Conservation (phyloP, 176 grass and related monocot genomes). For the Oropetium thomaeum region DNA sequence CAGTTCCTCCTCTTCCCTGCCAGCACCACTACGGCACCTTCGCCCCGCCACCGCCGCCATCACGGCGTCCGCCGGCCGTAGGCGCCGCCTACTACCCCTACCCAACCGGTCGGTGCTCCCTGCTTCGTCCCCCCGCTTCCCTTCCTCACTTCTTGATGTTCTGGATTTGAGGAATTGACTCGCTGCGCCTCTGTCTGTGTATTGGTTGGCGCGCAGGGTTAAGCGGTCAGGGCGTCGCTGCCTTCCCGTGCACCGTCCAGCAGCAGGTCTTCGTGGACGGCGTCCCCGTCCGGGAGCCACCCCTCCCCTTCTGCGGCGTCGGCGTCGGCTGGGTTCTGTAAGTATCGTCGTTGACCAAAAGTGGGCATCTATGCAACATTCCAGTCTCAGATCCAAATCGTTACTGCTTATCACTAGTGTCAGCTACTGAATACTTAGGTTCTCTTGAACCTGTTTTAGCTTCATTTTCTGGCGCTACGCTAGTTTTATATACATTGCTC, state of each 20-base stretch:
- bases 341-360: background rate
- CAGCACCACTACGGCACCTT: constrained; percentile 41
- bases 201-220: background rate
- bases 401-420: background rate
- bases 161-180: background rate
- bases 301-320: constrained; percentile 52
- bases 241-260: constrained; percentile 13
- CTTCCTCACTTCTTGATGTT: background rate
- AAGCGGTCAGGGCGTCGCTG: constrained; percentile 7
- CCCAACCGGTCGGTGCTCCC: constrained; percentile 9
- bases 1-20: background rate
- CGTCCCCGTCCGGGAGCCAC: constrained; percentile 36
- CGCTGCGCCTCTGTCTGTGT: background rate
- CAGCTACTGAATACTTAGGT: background rate
- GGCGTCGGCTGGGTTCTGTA: constrained; percentile 65
- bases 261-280: constrained; percentile 50
- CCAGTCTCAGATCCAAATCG: no score
- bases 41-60: background rate
- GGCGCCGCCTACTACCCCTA: background rate
- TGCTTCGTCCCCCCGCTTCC: background rate
- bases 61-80: background rate
- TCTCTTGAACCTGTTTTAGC: no score
- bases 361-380: no score
- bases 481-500: no score
- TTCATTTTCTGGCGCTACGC: no score